These are phyloP conservation scores for Clarireedia hainanense DNA, from an alignment of 2,329 filamentous ascomycete species.

Conservation along the genomic window DNA sequence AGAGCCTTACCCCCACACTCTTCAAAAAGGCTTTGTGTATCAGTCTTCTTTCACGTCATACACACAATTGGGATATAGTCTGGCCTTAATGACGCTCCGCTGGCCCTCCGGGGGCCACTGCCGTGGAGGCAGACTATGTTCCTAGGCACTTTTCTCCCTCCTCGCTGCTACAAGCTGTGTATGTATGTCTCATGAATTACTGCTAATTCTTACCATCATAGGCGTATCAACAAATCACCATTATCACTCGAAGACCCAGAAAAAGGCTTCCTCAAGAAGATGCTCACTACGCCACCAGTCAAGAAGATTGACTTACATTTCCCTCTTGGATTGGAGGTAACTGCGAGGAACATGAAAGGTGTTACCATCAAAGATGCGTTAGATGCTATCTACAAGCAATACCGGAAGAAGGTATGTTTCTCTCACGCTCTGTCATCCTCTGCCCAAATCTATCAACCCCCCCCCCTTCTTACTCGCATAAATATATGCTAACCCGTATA, in stretches of 20 bases:
- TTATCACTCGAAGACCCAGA: constrained; percentile 73
- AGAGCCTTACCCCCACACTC: neutral
- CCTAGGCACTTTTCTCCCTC: neutral
- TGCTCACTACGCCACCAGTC: constrained; percentile 71
- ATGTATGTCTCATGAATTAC: constrained; percentile 12
- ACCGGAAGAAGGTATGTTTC: constrained; percentile 84
- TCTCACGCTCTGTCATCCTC: neutral
- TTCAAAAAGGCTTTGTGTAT: neutral
- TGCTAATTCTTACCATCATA: constrained; percentile 31
- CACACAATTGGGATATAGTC: neutral
- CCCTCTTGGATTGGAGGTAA: constrained; percentile 78
- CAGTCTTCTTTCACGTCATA: neutral
- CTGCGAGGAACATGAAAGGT: constrained; percentile 83
- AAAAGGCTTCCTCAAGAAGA: constrained; percentile 60
- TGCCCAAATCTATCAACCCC: neutral
- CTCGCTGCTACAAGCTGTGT: neutral
- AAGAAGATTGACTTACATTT: constrained; percentile 95
- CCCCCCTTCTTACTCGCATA: neutral
- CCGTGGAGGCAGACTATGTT: neutral
- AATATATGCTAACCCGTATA: constrained; percentile 16
- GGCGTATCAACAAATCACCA: constrained; percentile 91
- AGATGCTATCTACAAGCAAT: constrained; percentile 92
- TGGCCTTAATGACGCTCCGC: neutral
- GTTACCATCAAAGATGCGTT: constrained; percentile 96
- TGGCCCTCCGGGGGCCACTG: neutral